Percentiles rank a stretch among this genome's conserved stretches.
These are phyloP conservation scores for Cutaneotrichosporon spelunceum DNA, from an alignment of 1,284 basidiomycete genomes.

Conservation along the genomic window DNA sequence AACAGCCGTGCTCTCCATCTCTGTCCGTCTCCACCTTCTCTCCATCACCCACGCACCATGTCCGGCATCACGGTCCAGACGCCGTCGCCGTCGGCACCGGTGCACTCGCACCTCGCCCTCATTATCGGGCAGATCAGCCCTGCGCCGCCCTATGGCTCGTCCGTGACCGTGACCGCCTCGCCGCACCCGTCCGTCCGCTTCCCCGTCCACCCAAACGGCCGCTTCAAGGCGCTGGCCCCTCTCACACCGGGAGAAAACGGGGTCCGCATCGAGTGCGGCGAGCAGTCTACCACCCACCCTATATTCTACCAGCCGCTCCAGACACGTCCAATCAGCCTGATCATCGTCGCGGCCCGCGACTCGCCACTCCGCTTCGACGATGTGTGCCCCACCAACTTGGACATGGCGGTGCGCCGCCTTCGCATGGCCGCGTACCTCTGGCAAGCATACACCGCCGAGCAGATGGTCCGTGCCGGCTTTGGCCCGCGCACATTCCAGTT, in stretches of 20 bases:
- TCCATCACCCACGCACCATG: no score
- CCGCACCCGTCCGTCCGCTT: slow-evolving; percentile 2
- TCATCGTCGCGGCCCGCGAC: slow-evolving; percentile 12
- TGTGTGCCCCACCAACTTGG: slow-evolving; percentile 4
- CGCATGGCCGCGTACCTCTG: slow-evolving; percentile 19
- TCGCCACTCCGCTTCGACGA: slow-evolving; percentile 16
- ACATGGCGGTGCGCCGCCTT: slow-evolving; percentile 11
- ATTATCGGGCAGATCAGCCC: slow-evolving; percentile 14
- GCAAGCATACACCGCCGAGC: slow-evolving; percentile 16
- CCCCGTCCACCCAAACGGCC: slow-evolving; percentile 13
- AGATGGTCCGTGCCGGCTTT: slow-evolving; percentile 15
- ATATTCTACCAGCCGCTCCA: slow-evolving; percentile 8
- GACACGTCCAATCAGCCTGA: slow-evolving; percentile 10
- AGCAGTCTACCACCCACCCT: not conserved
- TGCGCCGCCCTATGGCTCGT: slow-evolving; percentile 2
- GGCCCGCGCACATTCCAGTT: slow-evolving; percentile 16
- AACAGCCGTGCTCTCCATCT: no score
- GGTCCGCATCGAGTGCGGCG: slow-evolving; percentile 7
- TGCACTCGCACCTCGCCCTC: slow-evolving; percentile 16
- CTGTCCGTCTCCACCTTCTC: no score
- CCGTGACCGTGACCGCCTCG: not conserved
- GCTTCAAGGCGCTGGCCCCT: slow-evolving; percentile 15
- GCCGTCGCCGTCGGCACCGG: slow-evolving; percentile 1
- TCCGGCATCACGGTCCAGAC: slow-evolving; percentile 6
- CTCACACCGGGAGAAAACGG: slow-evolving; percentile 10